Percentiles rank a stretch among this genome's conserved stretches.
Evolutionary conservation across 2,329 filamentous ascomycete genomes (phyloP).

Genomic region (Verticillium dahliae): DNA sequence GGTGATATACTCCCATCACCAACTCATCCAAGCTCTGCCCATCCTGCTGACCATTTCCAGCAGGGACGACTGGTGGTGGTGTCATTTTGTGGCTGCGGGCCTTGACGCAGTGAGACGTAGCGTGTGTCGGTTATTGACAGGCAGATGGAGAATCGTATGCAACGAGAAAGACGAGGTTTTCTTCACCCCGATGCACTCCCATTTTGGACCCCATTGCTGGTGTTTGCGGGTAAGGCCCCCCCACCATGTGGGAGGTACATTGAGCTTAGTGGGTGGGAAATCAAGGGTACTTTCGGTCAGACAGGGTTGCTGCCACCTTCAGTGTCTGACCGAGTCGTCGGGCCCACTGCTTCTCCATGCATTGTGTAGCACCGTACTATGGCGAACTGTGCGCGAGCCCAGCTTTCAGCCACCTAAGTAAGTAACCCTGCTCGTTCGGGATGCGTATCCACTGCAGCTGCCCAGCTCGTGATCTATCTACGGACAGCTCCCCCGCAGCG

Average conservation of each 20-base stretch:
- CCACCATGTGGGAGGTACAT: neutral
- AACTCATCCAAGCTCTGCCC: conserved; percentile 36
- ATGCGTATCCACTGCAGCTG: neutral
- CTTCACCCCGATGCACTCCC: neutral
- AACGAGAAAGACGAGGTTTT: neutral
- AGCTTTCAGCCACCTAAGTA: neutral
- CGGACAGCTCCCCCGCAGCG: neutral
- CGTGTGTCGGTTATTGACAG: neutral
- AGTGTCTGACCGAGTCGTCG: too few relatives aligned
- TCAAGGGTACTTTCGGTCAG: too few relatives aligned
- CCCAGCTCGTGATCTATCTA: neutral
- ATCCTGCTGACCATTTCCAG: neutral
- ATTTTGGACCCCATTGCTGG: neutral
- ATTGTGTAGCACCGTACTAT: neutral
- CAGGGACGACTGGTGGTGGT: neutral
- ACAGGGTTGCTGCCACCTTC: too few relatives aligned
- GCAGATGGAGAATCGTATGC: neutral
- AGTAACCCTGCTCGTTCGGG: neutral
- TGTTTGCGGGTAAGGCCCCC: neutral
- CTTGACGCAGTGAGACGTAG: neutral
- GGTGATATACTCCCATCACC: conserved; percentile 46
- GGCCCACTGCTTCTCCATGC: neutral
- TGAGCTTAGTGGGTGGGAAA: too few relatives aligned
- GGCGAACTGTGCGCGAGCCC: neutral
- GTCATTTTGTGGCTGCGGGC: neutral